Percentiles rank a stretch among this genome's conserved stretches.
phyloP scores from a whole-genome alignment of 2,329 filamentous ascomycete genomes.

The Didymella segeticola region DNA sequence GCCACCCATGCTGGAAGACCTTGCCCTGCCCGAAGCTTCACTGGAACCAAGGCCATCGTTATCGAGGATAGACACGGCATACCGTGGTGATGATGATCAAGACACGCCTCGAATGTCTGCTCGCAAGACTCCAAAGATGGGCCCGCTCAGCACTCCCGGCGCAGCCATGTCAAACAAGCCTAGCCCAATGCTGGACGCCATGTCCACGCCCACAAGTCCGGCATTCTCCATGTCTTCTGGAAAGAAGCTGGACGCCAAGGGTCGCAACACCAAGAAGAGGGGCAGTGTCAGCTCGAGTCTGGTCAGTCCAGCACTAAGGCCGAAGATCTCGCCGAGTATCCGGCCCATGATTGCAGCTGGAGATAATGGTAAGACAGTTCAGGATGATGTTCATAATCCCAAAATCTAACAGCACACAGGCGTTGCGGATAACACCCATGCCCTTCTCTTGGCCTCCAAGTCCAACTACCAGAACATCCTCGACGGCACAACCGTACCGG shows the following conservation, averaged over 20 bases:
- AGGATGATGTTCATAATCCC: too few relatives aligned
- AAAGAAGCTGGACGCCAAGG: conserved; percentile 42
- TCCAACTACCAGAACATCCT: conserved; percentile 98
- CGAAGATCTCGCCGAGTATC: conserved; percentile 92
- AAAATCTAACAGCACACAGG: conserved; percentile 38
- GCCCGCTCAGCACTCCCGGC: conserved; percentile 60
- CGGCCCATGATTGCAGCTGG: conserved; percentile 83
- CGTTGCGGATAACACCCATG: conserved; percentile 65
- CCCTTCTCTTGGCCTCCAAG: conserved; percentile 86
- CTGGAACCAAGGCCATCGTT: conserved; percentile 56
- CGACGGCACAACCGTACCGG: conserved; percentile 88
- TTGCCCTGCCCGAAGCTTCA: conserved; percentile 74
- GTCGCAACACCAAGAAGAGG: conserved; percentile 48
- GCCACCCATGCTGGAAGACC: conserved; percentile 61
- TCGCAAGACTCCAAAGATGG: conserved; percentile 70
- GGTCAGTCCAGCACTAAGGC: conserved; percentile 84
- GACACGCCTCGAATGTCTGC: conserved; percentile 69
- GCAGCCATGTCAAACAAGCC: conserved; percentile 41
- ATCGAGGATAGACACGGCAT: conserved; percentile 59
- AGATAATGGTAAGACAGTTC: conserved; percentile 53
- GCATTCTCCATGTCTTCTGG: conserved; percentile 35
- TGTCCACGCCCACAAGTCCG: conserved; percentile 58
- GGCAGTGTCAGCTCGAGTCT: conserved; percentile 69
- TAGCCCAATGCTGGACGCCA: conserved; percentile 61
- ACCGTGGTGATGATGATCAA: conserved; percentile 54